Evolutionary conservation across 1,284 basidiomycete genomes (phyloP).

Genomic region (Ustanciosporium gigantosporum): DNA sequence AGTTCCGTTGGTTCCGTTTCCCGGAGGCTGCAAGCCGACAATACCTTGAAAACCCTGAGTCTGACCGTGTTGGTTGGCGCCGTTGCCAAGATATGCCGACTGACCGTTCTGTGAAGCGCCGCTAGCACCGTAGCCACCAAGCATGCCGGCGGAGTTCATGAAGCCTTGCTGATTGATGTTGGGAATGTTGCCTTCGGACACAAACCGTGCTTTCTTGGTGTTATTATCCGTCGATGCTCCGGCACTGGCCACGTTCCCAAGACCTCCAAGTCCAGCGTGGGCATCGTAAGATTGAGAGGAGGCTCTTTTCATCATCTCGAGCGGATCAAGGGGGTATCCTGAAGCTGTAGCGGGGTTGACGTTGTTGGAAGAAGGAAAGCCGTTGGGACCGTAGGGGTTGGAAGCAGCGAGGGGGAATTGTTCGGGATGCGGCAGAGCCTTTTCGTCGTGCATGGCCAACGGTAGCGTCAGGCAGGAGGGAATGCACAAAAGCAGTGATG

Average conservation of each 20-base stretch:
- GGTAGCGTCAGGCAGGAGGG: too few species aligned
- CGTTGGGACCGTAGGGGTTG: slow-evolving; percentile 21
- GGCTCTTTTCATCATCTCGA: slow-evolving; percentile 49
- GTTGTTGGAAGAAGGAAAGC: slow-evolving; percentile 6
- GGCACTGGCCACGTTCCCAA: slow-evolving; percentile 8
- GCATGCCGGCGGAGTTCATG: slow-evolving; percentile 3
- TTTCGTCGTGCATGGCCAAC: slow-evolving; percentile 2
- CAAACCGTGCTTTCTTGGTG: slow-evolving; percentile 49
- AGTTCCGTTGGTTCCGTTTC: slow-evolving; percentile 37
- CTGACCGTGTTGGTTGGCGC: slow-evolving; percentile 6
- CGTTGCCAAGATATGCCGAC: slow-evolving; percentile 12
- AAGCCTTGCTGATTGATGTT: slow-evolving; percentile 29
- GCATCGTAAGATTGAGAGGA: slow-evolving; percentile 45
- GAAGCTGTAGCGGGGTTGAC: slow-evolving; percentile 10
- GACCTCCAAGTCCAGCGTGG: slow-evolving; percentile 23
- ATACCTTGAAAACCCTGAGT: slow-evolving; percentile 16
- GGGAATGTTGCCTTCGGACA: slow-evolving; percentile 48
- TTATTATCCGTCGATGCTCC: slow-evolving; percentile 3
- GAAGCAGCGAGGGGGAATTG: slow-evolving; percentile 18
- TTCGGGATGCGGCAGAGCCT: slow-evolving; percentile 15
- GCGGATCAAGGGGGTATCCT: slow-evolving; percentile 26
- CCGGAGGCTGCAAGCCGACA: slow-evolving; percentile 25
- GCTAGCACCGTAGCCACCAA: slow-evolving; percentile 6
- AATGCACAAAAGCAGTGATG: too few species aligned
- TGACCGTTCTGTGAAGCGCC: slow-evolving; percentile 9